phyloP scores from a whole-genome alignment of 108 stramenopile species.

The Pseudonitzschia multistriata region DNA sequence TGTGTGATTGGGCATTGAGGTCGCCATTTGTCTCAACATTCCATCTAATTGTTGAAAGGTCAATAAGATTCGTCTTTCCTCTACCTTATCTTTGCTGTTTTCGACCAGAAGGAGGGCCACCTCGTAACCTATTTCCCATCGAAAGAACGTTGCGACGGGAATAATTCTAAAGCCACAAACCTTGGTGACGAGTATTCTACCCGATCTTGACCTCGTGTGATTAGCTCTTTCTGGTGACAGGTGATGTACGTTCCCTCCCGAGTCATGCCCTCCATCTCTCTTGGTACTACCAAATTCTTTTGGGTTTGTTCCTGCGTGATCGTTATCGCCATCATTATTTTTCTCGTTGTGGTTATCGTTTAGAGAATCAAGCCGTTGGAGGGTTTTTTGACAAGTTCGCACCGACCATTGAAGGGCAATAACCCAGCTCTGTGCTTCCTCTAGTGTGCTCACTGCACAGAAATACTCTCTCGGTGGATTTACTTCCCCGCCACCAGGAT shows the following conservation, averaged over 20 bases:
- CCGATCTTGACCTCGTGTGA: slow-evolving; percentile 2
- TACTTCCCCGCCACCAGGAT: slow-evolving; percentile 8
- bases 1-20: neutral
- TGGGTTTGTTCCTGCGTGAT: too few relatives aligned
- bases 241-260: neutral
- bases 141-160: slow-evolving; percentile 11
- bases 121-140: slow-evolving; percentile 64
- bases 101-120: slow-evolving; percentile 50
- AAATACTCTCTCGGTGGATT: slow-evolving; percentile 64
- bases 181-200: slow-evolving; percentile 50
- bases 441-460: slow-evolving; percentile 74
- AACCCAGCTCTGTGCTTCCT: slow-evolving; percentile 83
- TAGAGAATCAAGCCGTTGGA: slow-evolving; percentile 10
- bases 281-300: too few relatives aligned
- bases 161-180: slow-evolving; percentile 30
- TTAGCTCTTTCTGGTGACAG: neutral
- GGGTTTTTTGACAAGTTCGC: slow-evolving; percentile 24
- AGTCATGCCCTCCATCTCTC: too few relatives aligned
- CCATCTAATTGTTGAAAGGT: slow-evolving; percentile 37
- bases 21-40: slow-evolving; percentile 6
- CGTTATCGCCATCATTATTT: slow-evolving; percentile 6
- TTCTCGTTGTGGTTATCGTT: neutral
- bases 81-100: slow-evolving; percentile 21
- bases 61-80: slow-evolving; percentile 48
- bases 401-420: slow-evolving; percentile 82